These are phyloP conservation scores for Mycena latifolia DNA, from an alignment of 768 basidiomycete species.

Conservation along the genomic window DNA sequence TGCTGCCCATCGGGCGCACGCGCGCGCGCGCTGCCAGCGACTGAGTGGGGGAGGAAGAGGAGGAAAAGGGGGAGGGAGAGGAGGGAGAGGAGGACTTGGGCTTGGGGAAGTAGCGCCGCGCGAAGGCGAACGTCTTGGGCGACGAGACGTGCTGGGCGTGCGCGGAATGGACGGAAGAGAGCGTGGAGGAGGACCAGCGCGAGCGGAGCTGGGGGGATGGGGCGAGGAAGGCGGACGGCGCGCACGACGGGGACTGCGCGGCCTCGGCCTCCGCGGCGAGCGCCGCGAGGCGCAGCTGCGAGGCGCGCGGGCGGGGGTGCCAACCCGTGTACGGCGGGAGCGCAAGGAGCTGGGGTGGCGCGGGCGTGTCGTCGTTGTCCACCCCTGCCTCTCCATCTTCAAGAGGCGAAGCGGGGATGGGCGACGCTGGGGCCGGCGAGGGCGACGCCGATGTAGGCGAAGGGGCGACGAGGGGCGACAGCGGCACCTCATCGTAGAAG, in stretches of 20 bases:
- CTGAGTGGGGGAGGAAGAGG: background rate
- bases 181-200: conserved; percentile 62
- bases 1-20: background rate
- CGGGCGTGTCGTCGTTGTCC: too few species aligned
- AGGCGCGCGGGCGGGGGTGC: conserved; percentile 6
- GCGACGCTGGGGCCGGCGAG: too few species aligned
- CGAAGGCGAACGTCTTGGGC: conserved; percentile 13
- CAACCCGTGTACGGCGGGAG: conserved; percentile 14
- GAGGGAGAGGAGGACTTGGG: background rate
- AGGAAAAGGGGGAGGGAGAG: background rate
- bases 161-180: background rate
- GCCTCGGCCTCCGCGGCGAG: background rate
- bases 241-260: too few species aligned
- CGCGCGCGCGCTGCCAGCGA: background rate
- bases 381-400: too few species aligned
- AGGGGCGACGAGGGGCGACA: conserved; percentile 7
- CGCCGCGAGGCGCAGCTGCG: background rate
- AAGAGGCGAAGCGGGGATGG: too few species aligned
- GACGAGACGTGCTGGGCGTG: background rate
- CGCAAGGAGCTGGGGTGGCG: too few species aligned
- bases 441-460: background rate
- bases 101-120: background rate
- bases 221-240: too few species aligned
- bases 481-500: conserved; percentile 27
- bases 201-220: conserved; percentile 46